Evolutionary conservation across 164 flowering plant species (phyloP).

Genomic region (Chloranthus sessilifolius): DNA sequence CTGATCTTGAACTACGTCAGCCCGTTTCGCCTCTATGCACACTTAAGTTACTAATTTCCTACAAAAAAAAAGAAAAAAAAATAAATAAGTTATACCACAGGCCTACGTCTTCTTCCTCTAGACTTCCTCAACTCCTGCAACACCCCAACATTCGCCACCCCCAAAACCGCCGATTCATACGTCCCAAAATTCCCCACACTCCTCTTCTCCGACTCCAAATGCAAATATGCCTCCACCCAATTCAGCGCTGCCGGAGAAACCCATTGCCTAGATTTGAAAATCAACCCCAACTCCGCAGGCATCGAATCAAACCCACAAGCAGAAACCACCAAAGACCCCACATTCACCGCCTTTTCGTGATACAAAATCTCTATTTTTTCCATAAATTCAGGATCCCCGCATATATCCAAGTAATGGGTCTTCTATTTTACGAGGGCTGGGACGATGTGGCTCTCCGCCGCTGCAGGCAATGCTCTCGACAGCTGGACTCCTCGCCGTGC

Average conservation of each 20-base stretch:
- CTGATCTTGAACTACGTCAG: too few species aligned
- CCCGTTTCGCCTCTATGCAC: too few species aligned
- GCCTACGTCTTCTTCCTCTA: too few species aligned
- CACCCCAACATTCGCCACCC: slow-evolving; percentile 47
- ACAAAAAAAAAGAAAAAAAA: too few species aligned
- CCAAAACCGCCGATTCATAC: slow-evolving; percentile 63
- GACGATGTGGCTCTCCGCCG: too few species aligned
- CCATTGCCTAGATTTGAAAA: slow-evolving; percentile 69
- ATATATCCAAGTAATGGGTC: slow-evolving; percentile 66
- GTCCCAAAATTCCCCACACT: slow-evolving; percentile 65
- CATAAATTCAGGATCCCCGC: slow-evolving; percentile 82
- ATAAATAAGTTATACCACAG: too few species aligned
- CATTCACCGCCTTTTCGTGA: slow-evolving; percentile 47
- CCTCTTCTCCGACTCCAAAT: slow-evolving; percentile 56
- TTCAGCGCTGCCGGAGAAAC: slow-evolving; percentile 32
- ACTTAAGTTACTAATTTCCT: too few species aligned
- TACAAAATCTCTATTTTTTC: slow-evolving; percentile 57
- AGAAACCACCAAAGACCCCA: slow-evolving; percentile 50
- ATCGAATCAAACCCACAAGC: slow-evolving; percentile 80
- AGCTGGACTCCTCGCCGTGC: too few species aligned
- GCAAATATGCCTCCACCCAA: slow-evolving; percentile 53
- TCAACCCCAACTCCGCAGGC: slow-evolving; percentile 63
- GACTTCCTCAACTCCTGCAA: slow-evolving; percentile 46
- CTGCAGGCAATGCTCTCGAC: too few species aligned
- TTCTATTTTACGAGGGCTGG: too few species aligned